Conservation (phyloP, 2,329 filamentous ascomycete genomes). For the Nigrospora oryzae region DNA sequence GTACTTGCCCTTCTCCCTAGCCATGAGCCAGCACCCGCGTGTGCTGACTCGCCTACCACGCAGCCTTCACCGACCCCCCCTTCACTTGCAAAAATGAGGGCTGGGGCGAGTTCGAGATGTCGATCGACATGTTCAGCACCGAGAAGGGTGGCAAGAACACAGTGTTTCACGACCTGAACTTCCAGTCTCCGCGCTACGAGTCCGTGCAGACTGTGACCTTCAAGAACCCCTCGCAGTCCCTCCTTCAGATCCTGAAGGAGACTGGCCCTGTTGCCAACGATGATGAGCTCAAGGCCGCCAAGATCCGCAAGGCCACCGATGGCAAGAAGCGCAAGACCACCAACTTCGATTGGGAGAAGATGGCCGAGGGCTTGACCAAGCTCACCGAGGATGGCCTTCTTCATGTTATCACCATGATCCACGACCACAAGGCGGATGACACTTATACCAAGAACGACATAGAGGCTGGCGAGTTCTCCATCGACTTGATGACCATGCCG, state of each 20-base stretch:
- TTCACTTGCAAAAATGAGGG: conserved; percentile 90
- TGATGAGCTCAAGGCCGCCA: conserved; percentile 55
- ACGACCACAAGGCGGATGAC: conserved; percentile 89
- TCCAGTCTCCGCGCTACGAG: conserved; percentile 73
- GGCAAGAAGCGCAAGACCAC: conserved; percentile 68
- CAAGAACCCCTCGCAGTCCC: conserved; percentile 85
- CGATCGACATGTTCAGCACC: conserved; percentile 70
- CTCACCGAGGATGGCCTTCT: conserved; percentile 84
- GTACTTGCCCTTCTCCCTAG: conserved; percentile 20
- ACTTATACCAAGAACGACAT: conserved; percentile 97
- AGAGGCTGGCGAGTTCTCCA: conserved; percentile 95
- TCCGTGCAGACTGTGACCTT: conserved; percentile 73
- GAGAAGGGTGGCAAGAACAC: conserved; percentile 79
- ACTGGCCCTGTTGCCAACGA: conserved; percentile 79
- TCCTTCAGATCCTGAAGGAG: conserved; percentile 71
- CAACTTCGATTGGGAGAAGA: conserved; percentile 82
- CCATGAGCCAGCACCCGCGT: background rate
- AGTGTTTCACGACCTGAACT: conserved; percentile 87
- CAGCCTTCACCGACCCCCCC: conserved; percentile 74
- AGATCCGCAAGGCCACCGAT: conserved; percentile 45
- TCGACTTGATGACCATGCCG: conserved; percentile 95
- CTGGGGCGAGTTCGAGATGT: conserved; percentile 98
- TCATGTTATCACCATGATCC: conserved; percentile 94
- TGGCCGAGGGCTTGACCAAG: conserved; percentile 84
- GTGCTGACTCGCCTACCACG: conserved; percentile 6